Evolutionary conservation across 306 rosid genomes (phyloP), one percentile per base, ranked within the genome.

Genomic region (Bauhinia variegata): DNA sequence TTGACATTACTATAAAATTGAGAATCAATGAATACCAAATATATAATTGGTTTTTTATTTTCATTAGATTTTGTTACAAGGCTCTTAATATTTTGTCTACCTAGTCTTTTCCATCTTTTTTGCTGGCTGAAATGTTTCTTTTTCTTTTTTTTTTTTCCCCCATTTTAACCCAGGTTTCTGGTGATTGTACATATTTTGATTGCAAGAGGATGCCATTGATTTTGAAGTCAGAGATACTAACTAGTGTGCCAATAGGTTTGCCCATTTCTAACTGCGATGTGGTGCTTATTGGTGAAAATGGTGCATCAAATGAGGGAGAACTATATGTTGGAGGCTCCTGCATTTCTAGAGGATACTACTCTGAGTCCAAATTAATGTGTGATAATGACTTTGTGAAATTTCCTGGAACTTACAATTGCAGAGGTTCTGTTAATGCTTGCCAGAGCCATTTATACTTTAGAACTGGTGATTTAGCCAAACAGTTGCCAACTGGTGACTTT

Each of bases 171-270:
- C 65, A 91, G 97, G 95, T 92, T 12, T 83, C 98, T 11, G 98
- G 98, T 50, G 98, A 92, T 78, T 92, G 96, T 72, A 89, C 89
- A 47, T 92, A 87, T 86, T 92, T 92, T 84, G 96, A 92, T 77
- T 92, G 98, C 92, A 84, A 87, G 89, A 92, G 73, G 79, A 64
- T 92, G 79, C 82, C 92, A n/a, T 44, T 55, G 76, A 78, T 82
- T 79, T 75, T 89, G 81, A 83, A 85, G 85, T 77, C 78, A 38
- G 87, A 87, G 68, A 58, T 44, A 36, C 72, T 87, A 36, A 66
- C 77, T 30, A 89, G 78, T 74, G 91, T 92, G 60, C 98, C 98
- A n/a, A 87, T 92, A 77, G 98, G 98, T 63, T 60, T 81, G 57
- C 96, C 98, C 54, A 82, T 89, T 68, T 61, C 79, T 67, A 83